Evolutionary conservation across 305 asterid genomes (phyloP), one percentile per base, ranked within the genome.

Genomic region (Lippia alba): DNA sequence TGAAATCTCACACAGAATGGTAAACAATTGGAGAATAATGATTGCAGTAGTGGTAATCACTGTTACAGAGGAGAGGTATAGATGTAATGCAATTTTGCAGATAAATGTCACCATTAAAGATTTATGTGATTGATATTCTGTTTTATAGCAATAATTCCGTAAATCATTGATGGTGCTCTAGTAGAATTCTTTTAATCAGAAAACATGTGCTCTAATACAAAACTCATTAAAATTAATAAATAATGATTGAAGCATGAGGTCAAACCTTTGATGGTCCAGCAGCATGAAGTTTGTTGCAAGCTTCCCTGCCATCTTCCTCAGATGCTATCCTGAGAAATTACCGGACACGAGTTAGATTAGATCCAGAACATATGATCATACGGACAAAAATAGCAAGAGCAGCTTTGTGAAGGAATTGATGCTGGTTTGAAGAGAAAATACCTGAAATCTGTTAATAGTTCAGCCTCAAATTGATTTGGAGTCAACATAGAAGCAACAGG

Each of bases 401-500:
- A 55, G 62, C 67, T 63, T 67, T 5, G 10, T 40, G 34, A 71
- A 66, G 18, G 50, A 44, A 49, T 56, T 55, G 70, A 59, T 51
- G 40, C 71, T 20, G 54, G 41, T 20, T 58, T n/a, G 66, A 74
- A n/a, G 67, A 74, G 77, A 7, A 20, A 67, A 60, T 87, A 94
- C 99, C 97, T 90, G 79, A 79, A 78, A 61, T 86, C 89, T 0
- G 97, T 82, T 79, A 94, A 84, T 72, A 79, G 85, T 74, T 94
- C 98, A 60, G 99, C 99, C 85, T 94, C 99, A 80, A 94, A 94
- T 74, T 94, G 97, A 80, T 94, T 94, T 12, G 99, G 99, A 16
- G 97, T 90, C 96, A 94, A 78, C 97, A 94, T 88, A 64, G 97
- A 90, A 74, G 98, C 96, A 79, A 90, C 92, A 64, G 96, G 96